Evolutionary conservation across 208 protist species (phyloP), one percentile per base, ranked within the genome.

Genomic region (Trypanosoma boissoni): DNA sequence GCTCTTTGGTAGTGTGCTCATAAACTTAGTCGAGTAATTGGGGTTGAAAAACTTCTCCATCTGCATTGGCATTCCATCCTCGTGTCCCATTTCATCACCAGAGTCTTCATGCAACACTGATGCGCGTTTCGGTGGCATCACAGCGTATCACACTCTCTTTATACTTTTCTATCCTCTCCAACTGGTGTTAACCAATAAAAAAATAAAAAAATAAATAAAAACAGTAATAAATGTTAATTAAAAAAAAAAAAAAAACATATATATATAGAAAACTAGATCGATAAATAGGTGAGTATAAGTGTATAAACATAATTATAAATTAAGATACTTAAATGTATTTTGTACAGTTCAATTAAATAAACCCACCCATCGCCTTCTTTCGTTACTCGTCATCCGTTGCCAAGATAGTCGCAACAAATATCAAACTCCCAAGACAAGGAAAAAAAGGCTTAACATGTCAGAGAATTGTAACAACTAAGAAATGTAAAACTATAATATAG

Each of bases 21-120:
- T 80, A 60, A 95, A 95, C 49, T 91, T 76, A 49, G 66, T 68
- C 26, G 81, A 88, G 72, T 79, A 92, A 53, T 92, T 78, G 2
- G 72, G 64, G 61, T 92, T 82, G 49, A 89, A 69, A 72, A 78
- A 92, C 58, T 84, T 82, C 34, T 79, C 44, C 45, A 82, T 73
- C 32, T 39, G 41, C 52, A 61, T 50, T 62, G 55, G 21, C 68
- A 67, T 46, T 72, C 72, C 39, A 34, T 83, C 74, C 23, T 72
- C 64, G 43, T 66, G 63, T 12, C 6, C 12, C 41, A 52, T 65
- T 4, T 44, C 53, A 0, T 78, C 73, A 29, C 78, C 81, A 28
- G 82, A 64, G 26, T 72, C 68, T 26, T 34, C 16, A 9, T 53
- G 41, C 1, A 41, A 24, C 27, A 64, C 51, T 41, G 44, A 50